These are phyloP conservation scores for Psilocybe azurescens DNA, from an alignment of 768 basidiomycete genomes.

Conservation along the genomic window DNA sequence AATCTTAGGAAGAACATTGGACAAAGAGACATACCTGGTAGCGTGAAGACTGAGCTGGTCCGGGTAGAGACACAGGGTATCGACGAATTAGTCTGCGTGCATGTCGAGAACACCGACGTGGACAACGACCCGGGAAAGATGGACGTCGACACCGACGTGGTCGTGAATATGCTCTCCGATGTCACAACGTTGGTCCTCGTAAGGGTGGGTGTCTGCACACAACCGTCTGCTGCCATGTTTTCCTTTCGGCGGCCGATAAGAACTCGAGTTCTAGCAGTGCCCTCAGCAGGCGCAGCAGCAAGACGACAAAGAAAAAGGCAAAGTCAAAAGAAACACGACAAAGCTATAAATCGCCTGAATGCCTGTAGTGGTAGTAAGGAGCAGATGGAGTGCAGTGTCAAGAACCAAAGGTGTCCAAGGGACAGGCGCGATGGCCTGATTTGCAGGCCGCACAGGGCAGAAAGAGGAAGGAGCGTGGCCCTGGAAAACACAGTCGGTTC, in stretches of 20 bases:
- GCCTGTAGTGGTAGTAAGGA: conserved; percentile 22
- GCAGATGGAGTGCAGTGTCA: conserved; percentile 10
- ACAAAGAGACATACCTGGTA: conserved; percentile 24
- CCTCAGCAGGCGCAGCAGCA: conserved; percentile 1
- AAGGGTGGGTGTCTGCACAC: conserved; percentile 24
- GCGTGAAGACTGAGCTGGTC: conserved; percentile 18
- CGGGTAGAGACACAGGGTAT: conserved; percentile 22
- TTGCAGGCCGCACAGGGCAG: conserved; percentile 19
- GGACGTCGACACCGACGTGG: conserved; percentile 19
- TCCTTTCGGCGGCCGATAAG: background rate
- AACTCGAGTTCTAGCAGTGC: background rate
- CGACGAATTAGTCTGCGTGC: conserved; percentile 14
- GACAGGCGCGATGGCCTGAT: conserved; percentile 9
- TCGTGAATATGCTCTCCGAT: conserved; percentile 25
- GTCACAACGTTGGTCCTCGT: conserved; percentile 26
- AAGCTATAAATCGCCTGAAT: conserved; percentile 1
- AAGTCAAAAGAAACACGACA: background rate
- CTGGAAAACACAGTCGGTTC: conserved; percentile 1
- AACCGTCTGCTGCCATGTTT: background rate
- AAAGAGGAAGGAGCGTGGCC: conserved; percentile 22
- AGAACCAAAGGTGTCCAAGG: conserved; percentile 2
- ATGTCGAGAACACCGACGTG: conserved; percentile 22
- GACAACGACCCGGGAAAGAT: conserved; percentile 21
- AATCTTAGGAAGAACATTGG: conserved; percentile 1
- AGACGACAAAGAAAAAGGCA: background rate